Percentiles rank a stretch among this genome's conserved stretches.
Conservation (phyloP, 2,329 filamentous ascomycete genomes). For the Beauveria varroae region DNA sequence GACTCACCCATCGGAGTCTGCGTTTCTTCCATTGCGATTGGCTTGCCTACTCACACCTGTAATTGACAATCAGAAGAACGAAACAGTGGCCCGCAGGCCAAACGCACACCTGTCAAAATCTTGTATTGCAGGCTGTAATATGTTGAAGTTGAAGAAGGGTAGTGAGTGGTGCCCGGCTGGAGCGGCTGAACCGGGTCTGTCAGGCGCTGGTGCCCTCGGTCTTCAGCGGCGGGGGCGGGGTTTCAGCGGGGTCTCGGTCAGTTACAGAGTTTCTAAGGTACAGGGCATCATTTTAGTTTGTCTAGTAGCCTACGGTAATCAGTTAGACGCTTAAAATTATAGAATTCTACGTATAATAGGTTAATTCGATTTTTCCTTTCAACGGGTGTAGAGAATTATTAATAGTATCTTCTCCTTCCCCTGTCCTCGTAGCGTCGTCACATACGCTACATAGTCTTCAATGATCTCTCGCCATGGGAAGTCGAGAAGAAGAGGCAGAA, state of each 20-base stretch:
- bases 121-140: neutral
- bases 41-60: neutral
- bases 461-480: no score
- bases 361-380: no score
- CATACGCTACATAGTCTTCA: no score
- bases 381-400: no score
- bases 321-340: no score
- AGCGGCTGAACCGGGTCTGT: neutral
- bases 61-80: neutral
- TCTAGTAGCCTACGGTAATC: no score
- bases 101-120: neutral
- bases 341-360: no score
- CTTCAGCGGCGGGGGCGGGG: neutral
- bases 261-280: no score
- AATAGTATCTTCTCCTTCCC: no score
- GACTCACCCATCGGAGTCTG: slow-evolving; percentile 27
- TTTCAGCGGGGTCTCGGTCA: neutral
- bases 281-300: no score
- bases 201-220: neutral
- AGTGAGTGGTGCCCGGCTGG: neutral
- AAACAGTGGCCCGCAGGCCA: slow-evolving; percentile 3
- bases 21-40: slow-evolving; percentile 21
- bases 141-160: neutral
- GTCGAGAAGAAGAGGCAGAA: no score
- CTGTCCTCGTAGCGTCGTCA: no score